phyloP scores from a whole-genome alignment of 768 basidiomycete genomes.

The Leucocoprinus leucothites region DNA sequence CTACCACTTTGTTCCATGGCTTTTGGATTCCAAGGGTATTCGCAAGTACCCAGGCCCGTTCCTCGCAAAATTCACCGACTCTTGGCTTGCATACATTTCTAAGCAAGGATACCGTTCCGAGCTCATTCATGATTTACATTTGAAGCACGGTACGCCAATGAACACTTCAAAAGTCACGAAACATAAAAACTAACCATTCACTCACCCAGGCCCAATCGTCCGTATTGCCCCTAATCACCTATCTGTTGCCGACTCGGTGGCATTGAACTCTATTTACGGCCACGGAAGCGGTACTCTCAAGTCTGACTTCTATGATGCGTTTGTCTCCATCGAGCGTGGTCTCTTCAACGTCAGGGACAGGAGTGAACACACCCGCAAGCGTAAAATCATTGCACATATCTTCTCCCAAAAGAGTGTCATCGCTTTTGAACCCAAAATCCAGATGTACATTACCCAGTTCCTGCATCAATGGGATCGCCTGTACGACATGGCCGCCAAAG shows the following conservation, averaged over 20 bases:
- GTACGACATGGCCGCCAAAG: slow-evolving; percentile 52
- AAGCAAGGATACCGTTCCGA: slow-evolving; percentile 73
- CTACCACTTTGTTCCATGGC: slow-evolving; percentile 44
- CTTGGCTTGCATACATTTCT: slow-evolving; percentile 66
- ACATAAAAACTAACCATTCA: no score
- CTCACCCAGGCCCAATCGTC: slow-evolving; percentile 53
- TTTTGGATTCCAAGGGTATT: slow-evolving; percentile 56
- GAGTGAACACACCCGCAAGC: slow-evolving; percentile 78
- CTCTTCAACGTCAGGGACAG: slow-evolving; percentile 83
- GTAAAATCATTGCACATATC: slow-evolving; percentile 86
- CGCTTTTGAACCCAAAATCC: slow-evolving; percentile 81
- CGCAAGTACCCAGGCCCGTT: slow-evolving; percentile 66
- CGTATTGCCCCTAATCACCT: slow-evolving; percentile 77
- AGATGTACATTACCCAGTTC: slow-evolving; percentile 53
- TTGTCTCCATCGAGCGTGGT: slow-evolving; percentile 70
- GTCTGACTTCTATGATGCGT: slow-evolving; percentile 72
- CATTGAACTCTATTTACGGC: slow-evolving; percentile 71
- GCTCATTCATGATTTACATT: slow-evolving; percentile 67
- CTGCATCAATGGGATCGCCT: slow-evolving; percentile 77
- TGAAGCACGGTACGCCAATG: slow-evolving; percentile 59
- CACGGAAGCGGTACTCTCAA: slow-evolving; percentile 84
- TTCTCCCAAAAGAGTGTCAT: slow-evolving; percentile 83
- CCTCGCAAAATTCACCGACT: slow-evolving; percentile 66
- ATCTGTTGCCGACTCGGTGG: slow-evolving; percentile 74
- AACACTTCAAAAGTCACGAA: not conserved